These are phyloP conservation scores for Platanthera zijinensis DNA, from an alignment of 106 monocot species.

Conservation along the genomic window DNA sequence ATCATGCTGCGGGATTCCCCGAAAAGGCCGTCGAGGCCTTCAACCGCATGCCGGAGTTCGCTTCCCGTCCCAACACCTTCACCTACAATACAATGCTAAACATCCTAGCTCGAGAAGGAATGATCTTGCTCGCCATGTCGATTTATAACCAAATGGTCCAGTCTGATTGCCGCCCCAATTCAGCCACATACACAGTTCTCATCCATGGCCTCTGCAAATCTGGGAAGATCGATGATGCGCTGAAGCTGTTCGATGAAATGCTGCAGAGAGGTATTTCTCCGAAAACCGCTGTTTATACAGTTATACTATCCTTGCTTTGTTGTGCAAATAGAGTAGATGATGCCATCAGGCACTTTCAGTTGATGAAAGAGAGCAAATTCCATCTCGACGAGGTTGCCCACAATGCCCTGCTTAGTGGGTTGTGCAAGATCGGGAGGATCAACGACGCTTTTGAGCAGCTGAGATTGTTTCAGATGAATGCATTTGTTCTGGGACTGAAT, in stretches of 20 bases:
- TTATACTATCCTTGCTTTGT: constrained; percentile 45
- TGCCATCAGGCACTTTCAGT: constrained; percentile 26
- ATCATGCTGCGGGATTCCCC: constrained; percentile 18
- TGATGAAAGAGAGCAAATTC: constrained; percentile 37
- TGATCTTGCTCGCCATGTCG: constrained; percentile 49
- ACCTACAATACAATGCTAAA: constrained; percentile 57
- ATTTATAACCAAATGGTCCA: constrained; percentile 63
- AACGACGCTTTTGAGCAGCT: constrained; percentile 46
- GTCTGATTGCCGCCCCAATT: constrained; percentile 43
- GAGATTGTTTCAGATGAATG: constrained; percentile 24
- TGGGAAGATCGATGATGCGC: constrained; percentile 40
- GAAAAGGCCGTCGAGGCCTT: constrained; percentile 52
- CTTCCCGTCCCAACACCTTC: constrained; percentile 42
- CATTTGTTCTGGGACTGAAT: constrained; percentile 41
- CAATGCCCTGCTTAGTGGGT: constrained; percentile 44
- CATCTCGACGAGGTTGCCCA: constrained; percentile 25
- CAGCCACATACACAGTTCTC: constrained; percentile 48
- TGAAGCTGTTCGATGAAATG: constrained; percentile 82
- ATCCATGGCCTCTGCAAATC: constrained; percentile 55
- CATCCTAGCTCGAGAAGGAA: constrained; percentile 36
- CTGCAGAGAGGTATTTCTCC: constrained; percentile 36
- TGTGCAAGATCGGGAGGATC: constrained; percentile 41
- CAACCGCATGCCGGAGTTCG: constrained; percentile 54
- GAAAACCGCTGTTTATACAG: constrained; percentile 37
- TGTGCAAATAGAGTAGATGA: constrained; percentile 32